Evolutionary conservation across 2,329 filamentous ascomycete species (phyloP).

Genomic region (Lachnellula suecica): DNA sequence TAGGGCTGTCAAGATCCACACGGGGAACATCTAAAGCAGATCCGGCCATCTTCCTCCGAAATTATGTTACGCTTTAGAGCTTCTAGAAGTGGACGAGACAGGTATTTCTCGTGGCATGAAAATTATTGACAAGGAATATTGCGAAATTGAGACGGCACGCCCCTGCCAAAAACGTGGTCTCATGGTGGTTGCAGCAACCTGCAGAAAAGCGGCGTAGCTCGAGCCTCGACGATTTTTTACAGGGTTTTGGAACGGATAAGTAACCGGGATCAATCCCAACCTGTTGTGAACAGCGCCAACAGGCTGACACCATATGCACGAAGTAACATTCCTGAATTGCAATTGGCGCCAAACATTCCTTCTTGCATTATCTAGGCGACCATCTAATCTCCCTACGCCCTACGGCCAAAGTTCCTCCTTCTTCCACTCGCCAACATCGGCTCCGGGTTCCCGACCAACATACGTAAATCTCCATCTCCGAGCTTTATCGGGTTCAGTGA

Average conservation of each 20-base stretch:
- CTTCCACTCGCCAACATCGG: constrained; percentile 52
- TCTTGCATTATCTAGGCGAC: constrained; percentile 8
- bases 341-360: neutral
- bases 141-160: constrained; percentile 4
- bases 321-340: neutral
- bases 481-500: constrained; percentile 56
- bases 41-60: constrained; percentile 9
- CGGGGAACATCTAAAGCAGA: constrained; percentile 9
- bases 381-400: neutral
- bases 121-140: constrained; percentile 9
- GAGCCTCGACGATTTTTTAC: neutral
- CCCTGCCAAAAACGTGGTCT: constrained; percentile 11
- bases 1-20: constrained; percentile 1
- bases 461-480: constrained; percentile 59
- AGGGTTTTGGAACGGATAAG: neutral
- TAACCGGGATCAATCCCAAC: neutral
- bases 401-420: constrained; percentile 35
- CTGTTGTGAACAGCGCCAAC: neutral
- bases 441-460: constrained; percentile 47
- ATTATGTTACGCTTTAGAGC: constrained; percentile 12
- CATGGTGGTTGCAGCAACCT: neutral
- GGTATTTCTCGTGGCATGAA: constrained; percentile 8
- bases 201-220: constrained; percentile 12
- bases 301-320: neutral
- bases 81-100: constrained; percentile 15